Evolutionary conservation across 768 basidiomycete species (phyloP).

Genomic region (Baorangia bicolor): DNA sequence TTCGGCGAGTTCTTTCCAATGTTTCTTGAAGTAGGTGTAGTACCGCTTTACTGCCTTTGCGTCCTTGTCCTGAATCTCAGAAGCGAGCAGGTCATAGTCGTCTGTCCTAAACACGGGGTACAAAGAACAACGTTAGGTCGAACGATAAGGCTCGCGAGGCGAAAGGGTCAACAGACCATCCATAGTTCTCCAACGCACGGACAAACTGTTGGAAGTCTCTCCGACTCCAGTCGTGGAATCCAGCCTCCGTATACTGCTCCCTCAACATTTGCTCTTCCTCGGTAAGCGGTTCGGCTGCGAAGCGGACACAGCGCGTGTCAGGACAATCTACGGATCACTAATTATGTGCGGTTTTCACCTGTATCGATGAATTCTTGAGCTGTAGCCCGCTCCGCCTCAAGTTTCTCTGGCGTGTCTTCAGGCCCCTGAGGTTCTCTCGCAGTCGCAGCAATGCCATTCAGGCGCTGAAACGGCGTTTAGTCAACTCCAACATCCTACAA

Average conservation of each 20-base stretch:
- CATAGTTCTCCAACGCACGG: conserved; percentile 72
- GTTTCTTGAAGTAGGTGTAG: conserved; percentile 81
- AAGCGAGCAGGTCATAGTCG: conserved; percentile 64
- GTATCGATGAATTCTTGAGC: conserved; percentile 89
- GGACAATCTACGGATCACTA: neutral
- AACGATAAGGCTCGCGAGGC: too few species aligned
- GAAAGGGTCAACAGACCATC: conserved; percentile 54
- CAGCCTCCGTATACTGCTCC: conserved; percentile 70
- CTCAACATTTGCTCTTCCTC: conserved; percentile 85
- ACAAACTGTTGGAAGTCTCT: conserved; percentile 94
- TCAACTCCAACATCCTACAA: neutral
- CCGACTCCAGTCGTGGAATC: conserved; percentile 90
- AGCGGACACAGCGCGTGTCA: neutral
- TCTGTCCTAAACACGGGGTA: conserved; percentile 48
- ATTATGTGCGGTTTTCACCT: conserved; percentile 41
- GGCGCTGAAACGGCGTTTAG: conserved; percentile 38
- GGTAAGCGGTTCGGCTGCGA: conserved; percentile 81
- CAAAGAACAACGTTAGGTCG: neutral
- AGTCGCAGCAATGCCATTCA: conserved; percentile 66
- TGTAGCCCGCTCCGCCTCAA: conserved; percentile 74
- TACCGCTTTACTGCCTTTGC: conserved; percentile 77
- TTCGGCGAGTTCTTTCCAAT: conserved; percentile 76
- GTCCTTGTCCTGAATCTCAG: conserved; percentile 83
- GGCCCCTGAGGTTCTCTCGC: conserved; percentile 63
- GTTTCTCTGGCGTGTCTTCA: conserved; percentile 78